Evolutionary conservation across 163 green algal species (phyloP).

Genomic region (Volvox carteri): DNA sequence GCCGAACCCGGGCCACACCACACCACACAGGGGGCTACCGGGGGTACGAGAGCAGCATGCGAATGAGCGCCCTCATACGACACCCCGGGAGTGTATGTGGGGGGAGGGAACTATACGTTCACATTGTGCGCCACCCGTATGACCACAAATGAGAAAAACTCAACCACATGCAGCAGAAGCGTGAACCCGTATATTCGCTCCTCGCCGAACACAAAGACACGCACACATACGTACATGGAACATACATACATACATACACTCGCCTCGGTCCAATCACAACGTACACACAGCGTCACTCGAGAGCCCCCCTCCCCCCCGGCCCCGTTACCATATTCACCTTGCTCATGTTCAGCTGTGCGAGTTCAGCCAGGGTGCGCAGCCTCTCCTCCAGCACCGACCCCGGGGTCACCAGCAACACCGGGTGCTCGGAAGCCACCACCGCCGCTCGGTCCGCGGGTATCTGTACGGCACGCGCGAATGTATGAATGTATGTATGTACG

Average conservation of each 20-base stretch:
- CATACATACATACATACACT: background rate
- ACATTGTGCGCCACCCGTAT: background rate
- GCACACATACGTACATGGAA: background rate
- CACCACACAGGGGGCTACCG: too few relatives aligned
- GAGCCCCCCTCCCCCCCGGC: too few relatives aligned
- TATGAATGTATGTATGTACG: too few relatives aligned
- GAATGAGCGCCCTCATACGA: too few relatives aligned
- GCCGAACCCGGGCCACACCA: background rate
- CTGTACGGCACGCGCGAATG: too few relatives aligned
- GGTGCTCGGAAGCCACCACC: constrained; percentile 19
- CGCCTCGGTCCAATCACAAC: background rate
- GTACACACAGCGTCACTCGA: background rate
- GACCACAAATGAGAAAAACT: background rate
- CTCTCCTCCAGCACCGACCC: constrained; percentile 23
- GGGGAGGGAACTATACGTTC: background rate
- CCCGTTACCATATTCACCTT: too few relatives aligned
- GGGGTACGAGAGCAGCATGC: too few relatives aligned
- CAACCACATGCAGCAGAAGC: background rate
- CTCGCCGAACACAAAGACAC: background rate
- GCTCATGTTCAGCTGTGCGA: background rate
- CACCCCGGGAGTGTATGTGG: too few relatives aligned
- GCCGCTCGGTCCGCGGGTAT: background rate
- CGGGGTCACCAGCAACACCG: background rate
- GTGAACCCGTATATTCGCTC: background rate
- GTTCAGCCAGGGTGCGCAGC: constrained; percentile 17